A percentile compares a stretch with the other conserved stretches of the same genome.
Evolutionary conservation across 257 asterid genomes (phyloP).

Genomic region (Osmanthus fragrans): DNA sequence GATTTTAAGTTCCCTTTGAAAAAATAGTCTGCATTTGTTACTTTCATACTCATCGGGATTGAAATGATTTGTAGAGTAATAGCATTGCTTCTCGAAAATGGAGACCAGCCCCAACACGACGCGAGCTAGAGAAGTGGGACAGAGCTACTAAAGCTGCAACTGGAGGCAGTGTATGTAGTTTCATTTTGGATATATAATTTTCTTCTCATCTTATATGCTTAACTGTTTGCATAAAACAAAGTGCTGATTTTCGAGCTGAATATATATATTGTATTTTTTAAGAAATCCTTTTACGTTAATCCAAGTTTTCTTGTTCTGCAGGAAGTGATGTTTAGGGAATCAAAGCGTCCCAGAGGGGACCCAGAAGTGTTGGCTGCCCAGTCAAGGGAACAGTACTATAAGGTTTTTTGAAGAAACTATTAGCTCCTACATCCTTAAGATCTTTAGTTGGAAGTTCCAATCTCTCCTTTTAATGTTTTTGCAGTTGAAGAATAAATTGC

Average conservation of each 20-base stretch:
- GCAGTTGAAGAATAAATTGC: constrained; percentile 84
- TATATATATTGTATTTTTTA: not conserved
- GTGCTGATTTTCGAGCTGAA: constrained; percentile 3
- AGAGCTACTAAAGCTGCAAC: constrained; percentile 88
- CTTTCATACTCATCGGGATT: constrained; percentile 20
- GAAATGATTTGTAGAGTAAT: constrained; percentile 43
- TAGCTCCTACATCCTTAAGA: not conserved
- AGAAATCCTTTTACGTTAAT: not conserved
- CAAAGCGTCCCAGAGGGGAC: constrained; percentile 68
- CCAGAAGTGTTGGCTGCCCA: constrained; percentile 81
- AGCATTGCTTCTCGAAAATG: constrained; percentile 51
- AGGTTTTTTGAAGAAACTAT: constrained; percentile 42
- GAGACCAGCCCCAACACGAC: constrained; percentile 94
- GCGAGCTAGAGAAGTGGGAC: constrained; percentile 93
- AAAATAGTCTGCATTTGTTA: not conserved
- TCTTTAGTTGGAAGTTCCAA: constrained; percentile 5
- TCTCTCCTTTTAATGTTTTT: constrained; percentile 22
- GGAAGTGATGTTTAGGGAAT: constrained; percentile 85
- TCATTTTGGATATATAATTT: not conserved
- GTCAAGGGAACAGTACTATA: constrained; percentile 78
- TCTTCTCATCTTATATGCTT: constrained; percentile 1
- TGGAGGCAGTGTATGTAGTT: constrained; percentile 80
- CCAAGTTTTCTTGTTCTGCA: constrained; percentile 22
- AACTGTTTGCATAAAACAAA: not conserved
- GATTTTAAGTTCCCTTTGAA: constrained; percentile 16